These are phyloP conservation scores for Limonium bicolor DNA, from an alignment of 148 eudicot species.

Conservation along the genomic window DNA sequence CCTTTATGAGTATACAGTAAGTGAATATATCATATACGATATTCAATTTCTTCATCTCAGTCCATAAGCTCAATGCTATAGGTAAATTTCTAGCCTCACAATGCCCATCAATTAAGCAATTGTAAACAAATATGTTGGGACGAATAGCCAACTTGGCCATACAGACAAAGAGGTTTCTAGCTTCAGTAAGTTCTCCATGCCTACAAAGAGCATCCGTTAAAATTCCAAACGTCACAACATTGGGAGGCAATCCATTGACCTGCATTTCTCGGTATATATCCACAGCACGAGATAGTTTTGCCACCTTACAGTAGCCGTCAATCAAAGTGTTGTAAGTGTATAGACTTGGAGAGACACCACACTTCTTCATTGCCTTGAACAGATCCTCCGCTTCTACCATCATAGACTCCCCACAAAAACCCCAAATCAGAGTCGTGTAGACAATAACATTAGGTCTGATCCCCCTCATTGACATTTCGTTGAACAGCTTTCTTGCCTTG, in stretches of 20 bases:
- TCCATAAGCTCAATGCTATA: slow-evolving; percentile 21
- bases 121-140: slow-evolving; percentile 50
- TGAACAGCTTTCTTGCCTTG: slow-evolving; percentile 30
- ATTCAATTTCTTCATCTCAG: slow-evolving; percentile 35
- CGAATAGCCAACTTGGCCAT: slow-evolving; percentile 45
- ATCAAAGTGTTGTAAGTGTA: slow-evolving; percentile 52
- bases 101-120: slow-evolving; percentile 57
- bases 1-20: slow-evolving; percentile 45
- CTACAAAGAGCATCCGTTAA: slow-evolving; percentile 39
- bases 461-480: slow-evolving; percentile 49
- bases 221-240: slow-evolving; percentile 48
- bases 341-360: slow-evolving; percentile 35
- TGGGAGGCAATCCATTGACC: slow-evolving; percentile 26
- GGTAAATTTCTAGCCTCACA: slow-evolving; percentile 29
- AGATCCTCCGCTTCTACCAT: slow-evolving; percentile 43
- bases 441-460: slow-evolving; percentile 44
- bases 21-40: slow-evolving; percentile 42
- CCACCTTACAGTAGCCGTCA: slow-evolving; percentile 60
- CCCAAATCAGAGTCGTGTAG: slow-evolving; percentile 50
- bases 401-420: slow-evolving; percentile 37
- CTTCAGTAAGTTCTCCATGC: slow-evolving; percentile 26
- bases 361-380: slow-evolving; percentile 32
- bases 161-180: slow-evolving; percentile 34
- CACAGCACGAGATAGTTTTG: slow-evolving; percentile 14
- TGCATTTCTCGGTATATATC: slow-evolving; percentile 33